Evolutionary conservation across 352 stramenopile genomes (phyloP).

Genomic region (Phytopythium montanum): DNA sequence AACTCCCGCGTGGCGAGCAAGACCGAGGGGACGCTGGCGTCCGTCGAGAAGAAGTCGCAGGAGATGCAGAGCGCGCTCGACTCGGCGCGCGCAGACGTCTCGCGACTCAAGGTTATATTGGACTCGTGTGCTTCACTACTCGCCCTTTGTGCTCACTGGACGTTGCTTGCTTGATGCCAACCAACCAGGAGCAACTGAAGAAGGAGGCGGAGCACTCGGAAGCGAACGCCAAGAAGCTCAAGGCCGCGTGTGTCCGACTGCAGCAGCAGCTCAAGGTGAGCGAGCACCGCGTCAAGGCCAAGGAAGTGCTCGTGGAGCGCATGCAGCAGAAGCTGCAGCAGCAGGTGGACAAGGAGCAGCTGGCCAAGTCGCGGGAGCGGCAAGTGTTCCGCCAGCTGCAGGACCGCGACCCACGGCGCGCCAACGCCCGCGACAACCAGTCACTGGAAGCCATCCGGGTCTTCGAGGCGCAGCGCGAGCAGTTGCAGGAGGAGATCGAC

Average conservation of each 20-base stretch:
- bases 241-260: constrained; percentile 55
- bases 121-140: constrained; percentile 5
- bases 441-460: constrained; percentile 64
- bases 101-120: constrained; percentile 60
- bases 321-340: constrained; percentile 84
- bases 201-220: constrained; percentile 44
- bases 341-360: constrained; percentile 68
- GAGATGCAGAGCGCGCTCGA: constrained; percentile 37
- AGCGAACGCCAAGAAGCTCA: constrained; percentile 49
- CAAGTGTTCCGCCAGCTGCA: constrained; percentile 63
- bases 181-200: constrained; percentile 38
- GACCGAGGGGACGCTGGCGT: constrained; percentile 37
- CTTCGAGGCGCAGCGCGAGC: constrained; percentile 67
- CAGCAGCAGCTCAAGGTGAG: constrained; percentile 86
- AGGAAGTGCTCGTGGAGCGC: constrained; percentile 72
- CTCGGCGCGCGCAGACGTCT: constrained; percentile 46
- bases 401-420: constrained; percentile 53
- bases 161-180: constrained; percentile 7
- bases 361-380: constrained; percentile 52
- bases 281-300: constrained; percentile 85
- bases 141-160: not conserved
- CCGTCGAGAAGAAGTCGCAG: constrained; percentile 49
- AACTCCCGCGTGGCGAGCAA: constrained; percentile 49
- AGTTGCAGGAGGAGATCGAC: constrained; percentile 74
- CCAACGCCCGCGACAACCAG: constrained; percentile 56